Base-by-base conservation (phyloP, 2,329 filamentous ascomycete genomes). In the Calonectria hongkongensis region DNA sequence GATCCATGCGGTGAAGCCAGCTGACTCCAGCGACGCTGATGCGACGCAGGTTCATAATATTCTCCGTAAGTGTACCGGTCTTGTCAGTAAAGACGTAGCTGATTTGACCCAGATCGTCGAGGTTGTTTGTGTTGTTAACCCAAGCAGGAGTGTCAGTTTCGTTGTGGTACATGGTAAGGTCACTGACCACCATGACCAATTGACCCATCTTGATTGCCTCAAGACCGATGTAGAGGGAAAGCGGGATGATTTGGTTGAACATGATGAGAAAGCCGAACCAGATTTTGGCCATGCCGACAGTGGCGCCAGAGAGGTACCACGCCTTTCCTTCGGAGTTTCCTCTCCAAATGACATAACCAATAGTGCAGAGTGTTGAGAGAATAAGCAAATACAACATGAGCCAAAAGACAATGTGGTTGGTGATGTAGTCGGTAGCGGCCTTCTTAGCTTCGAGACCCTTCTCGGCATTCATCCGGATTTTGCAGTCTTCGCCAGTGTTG, bases 11-110 rank as follows among this genome's bases (percentile, higher is more conserved):
- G 76, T 98, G 96, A 43, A 97, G 86, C 95, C 96, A 98, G 1
- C 95, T 93, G 0, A 94, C 95, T 9, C 96, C 96, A 3, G 94
- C 95, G 39, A 98, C 92, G 78, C 94, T 98, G 84, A 98, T 89
- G 82, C 97, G 98, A 50, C 96, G 93, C 81, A 98, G 98, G 74
- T 95, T 95, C 96, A 98, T 98, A 15, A 95, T 89, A 77, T 98
- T 98, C 78, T 98, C 95, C 1, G 96, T 98, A 75, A 98, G 86
- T 0, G 96, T 98, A 2, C 96, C 96, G 0, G 96, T 98, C 85
- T 98, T 98, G 83, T 98, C 96, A 0, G 95, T 97, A 79, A 98
- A 98, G 27, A 98, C 91, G 79, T 97, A 97, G 76, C 89, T 94
- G 72, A 98, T 92, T 85, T 98, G 96, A 0, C 96, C 96, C 0